Base-by-base conservation (phyloP, 805 yeast genomes). In the Huiozyma sinensis region DNA sequence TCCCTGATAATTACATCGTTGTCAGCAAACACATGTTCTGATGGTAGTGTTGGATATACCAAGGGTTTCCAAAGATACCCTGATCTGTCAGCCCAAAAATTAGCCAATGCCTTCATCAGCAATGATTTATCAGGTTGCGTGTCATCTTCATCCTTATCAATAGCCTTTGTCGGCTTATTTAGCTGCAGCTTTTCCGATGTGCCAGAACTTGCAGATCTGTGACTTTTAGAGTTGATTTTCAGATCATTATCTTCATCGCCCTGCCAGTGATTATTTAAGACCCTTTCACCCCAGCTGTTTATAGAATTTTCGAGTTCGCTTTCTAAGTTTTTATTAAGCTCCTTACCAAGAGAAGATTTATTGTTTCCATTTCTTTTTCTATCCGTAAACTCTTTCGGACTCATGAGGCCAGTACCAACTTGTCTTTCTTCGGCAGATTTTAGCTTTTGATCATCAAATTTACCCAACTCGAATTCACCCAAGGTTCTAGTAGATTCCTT, bases 81-180 rank as follows among this genome's bases (percentile, higher is more conserved):
- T 1, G 97, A 85, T 55, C 98, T 69, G 64, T 92, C 97, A 1
- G 97, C 97, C 97, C 97, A 92, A 63, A 92, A 92, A 54, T 81
- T 86, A 0, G 95, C 77, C 44, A 94, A 67, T 0, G 95, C 79
- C 54, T 84, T 86, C 67, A 92, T 75, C 33, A 92, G 63, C 0
- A 96, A 81, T 24, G 80, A 76, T 51, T 77, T 76, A 55, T 89
- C 97, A 6, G 80, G 73, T 47, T 67, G 75, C 2, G 67, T 63
- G 12, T 30, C 45, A 4, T 59, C 51, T 36, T 56, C 65, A 27
- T 56, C 58, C 39, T 50, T 58, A 28, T 47, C 51, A 5, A 50
- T 54, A 28, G 45, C 48, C 6, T 57, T 48, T 8, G 53, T 45
- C 3, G 56, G 43, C 40, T 48, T 49, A 11, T 47, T 47, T 9